Evolutionary conservation across 164 flowering plant genomes (phyloP), one percentile per base, ranked within the genome.

Genomic region (Kalanchoe fedtschenkoi): DNA sequence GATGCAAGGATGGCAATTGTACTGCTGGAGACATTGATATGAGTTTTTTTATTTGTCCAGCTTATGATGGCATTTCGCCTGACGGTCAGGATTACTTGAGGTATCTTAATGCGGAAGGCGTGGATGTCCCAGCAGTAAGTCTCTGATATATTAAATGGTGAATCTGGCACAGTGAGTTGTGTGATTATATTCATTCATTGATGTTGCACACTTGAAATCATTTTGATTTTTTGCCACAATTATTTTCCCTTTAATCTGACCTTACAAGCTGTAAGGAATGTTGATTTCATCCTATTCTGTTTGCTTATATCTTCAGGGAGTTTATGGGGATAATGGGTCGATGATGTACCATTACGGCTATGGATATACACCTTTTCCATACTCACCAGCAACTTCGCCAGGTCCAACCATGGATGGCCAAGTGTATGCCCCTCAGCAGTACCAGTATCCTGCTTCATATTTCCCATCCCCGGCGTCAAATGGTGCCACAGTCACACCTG

Each of bases 391-490:
- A 39, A 72, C 71, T 43, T 83, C 90, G 0, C 78, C 84, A 10
- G 76, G 78, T 66, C 88, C 89, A 4, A 70, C 83, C 6, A 44
- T 87, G 60, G 91, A 88, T 68, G 82, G 77, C 39, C n/a, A n/a
- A n/a, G n/a, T n/a, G n/a, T n/a, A n/a, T n/a, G n/a, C n/a, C n/a
- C 87, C 81, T 37, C 91, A 85, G 43, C 82, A 79, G 1, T 87
- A 82, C 62, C 89, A 81, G 68, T 88, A 86, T 69, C 83, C 83
- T 14, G 46, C 73, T n/a, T 73, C 72, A 17, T 84, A n/a, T n/a
- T n/a, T 74, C 66, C 84, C 69, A 61, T 72, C 80, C 8, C 57
- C 69, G 39, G 71, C 73, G n/a, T n/a, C n/a, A 33, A 60, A 71
- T 5, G 69, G 43, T 68, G 76, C 74, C 10, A 68, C 70, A 0